Evolutionary conservation across 805 yeast species (phyloP).

Genomic region (Teunomyces atbi): DNA sequence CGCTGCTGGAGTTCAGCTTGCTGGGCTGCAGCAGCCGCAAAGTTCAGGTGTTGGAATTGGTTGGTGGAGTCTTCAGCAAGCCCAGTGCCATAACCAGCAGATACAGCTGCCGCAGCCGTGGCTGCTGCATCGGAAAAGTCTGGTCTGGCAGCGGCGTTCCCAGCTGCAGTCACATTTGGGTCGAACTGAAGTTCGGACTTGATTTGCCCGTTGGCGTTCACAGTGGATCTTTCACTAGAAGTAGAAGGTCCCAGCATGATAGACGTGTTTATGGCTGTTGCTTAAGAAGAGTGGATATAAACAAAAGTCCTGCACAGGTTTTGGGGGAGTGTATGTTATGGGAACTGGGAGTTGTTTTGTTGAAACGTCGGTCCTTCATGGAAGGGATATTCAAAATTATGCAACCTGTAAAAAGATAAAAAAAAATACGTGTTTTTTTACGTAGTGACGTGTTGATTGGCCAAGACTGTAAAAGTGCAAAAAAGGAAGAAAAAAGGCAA

Average conservation of each 20-base stretch:
- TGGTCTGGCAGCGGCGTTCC: slow-evolving; percentile 5
- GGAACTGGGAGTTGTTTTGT: slow-evolving; percentile 3
- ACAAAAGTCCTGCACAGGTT: slow-evolving; percentile 26
- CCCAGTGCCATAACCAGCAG: slow-evolving; percentile 9
- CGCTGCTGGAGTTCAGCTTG: slow-evolving; percentile 15
- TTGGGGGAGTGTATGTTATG: slow-evolving; percentile 5
- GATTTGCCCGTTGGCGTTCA: slow-evolving; percentile 3
- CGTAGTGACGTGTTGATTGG: not conserved
- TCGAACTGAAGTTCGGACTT: slow-evolving; percentile 1
- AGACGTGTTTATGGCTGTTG: slow-evolving; percentile 4
- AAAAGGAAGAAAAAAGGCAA: not conserved
- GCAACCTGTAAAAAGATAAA: not conserved
- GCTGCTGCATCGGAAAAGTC: slow-evolving; percentile 16
- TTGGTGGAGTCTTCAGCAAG: slow-evolving; percentile 8
- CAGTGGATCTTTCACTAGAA: slow-evolving; percentile 26
- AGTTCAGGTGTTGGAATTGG: slow-evolving; percentile 13
- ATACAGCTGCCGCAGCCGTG: slow-evolving; percentile 15
- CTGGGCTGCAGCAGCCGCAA: slow-evolving; percentile 14
- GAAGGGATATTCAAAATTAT: slow-evolving; percentile 3
- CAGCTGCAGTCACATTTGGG: slow-evolving; percentile 10
- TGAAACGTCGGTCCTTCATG: slow-evolving; percentile 4
- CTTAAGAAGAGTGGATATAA: slow-evolving; percentile 14
- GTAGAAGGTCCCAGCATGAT: slow-evolving; percentile 27
- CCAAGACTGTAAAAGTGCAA: not conserved
- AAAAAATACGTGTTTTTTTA: not conserved